phyloP scores from a whole-genome alignment of 371 early-diverging fungal genomes.

The Globomyces sp. region DNA sequence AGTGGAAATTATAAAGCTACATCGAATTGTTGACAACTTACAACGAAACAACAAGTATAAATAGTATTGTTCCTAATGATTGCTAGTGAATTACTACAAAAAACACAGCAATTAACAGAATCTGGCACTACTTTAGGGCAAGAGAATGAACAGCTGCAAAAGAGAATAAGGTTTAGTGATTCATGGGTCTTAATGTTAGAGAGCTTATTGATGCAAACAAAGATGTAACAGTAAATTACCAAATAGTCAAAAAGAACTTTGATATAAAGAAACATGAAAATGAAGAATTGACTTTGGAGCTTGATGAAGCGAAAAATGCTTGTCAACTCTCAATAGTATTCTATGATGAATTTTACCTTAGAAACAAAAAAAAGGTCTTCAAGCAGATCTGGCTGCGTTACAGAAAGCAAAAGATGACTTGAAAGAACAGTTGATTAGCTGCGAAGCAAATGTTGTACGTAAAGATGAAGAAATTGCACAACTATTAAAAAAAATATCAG shows the following conservation, averaged over 20 bases:
- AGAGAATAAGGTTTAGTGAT: slow-evolving; percentile 32
- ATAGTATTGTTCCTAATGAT: background rate
- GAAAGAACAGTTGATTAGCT: slow-evolving; percentile 38
- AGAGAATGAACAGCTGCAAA: slow-evolving; percentile 47
- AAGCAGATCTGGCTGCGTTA: slow-evolving; percentile 33
- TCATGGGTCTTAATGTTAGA: slow-evolving; percentile 18
- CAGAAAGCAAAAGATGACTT: slow-evolving; percentile 43
- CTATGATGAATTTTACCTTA: slow-evolving; percentile 13
- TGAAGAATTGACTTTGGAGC: slow-evolving; percentile 42
- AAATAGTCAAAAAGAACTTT: slow-evolving; percentile 48
- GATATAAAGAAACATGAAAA: slow-evolving; percentile 47
- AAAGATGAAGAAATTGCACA: slow-evolving; percentile 56
- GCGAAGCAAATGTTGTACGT: slow-evolving; percentile 26
- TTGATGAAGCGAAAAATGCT: slow-evolving; percentile 53
- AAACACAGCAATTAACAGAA: slow-evolving; percentile 36
- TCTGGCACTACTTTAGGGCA: slow-evolving; percentile 37
- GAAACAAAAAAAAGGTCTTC: slow-evolving; percentile 46
- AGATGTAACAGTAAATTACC: slow-evolving; percentile 46
- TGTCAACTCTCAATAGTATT: slow-evolving; percentile 46
- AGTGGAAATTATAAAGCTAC: slow-evolving; percentile 34
- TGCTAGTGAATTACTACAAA: slow-evolving; percentile 22
- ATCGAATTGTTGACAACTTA: slow-evolving; percentile 32
- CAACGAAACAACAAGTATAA: slow-evolving; percentile 21
- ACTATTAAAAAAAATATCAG: slow-evolving; percentile 50
- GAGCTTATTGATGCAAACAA: slow-evolving; percentile 52